Base-by-base conservation (phyloP, 805 yeast species). In the Ogataea saltuana region DNA sequence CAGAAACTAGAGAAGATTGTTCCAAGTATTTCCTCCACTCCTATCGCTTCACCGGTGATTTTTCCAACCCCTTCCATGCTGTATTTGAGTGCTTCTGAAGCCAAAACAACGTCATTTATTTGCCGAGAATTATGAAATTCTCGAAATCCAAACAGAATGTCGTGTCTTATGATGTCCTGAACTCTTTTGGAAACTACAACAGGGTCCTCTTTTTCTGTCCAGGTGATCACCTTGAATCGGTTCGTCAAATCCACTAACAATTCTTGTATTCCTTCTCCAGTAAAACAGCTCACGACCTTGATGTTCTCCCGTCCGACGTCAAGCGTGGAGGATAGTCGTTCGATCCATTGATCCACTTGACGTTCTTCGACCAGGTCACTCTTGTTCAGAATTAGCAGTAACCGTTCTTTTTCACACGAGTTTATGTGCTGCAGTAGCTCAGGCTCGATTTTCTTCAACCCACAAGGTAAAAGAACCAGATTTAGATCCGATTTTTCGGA, bases 1-100 rank as follows among this genome's bases (percentile, higher is more conserved):
- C 99, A 93, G 61, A 93, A 93, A 48, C 81, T 85, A 2, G 96
- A 82, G 59, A 93, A 93, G 0, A 93, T 93, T 1, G 87, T 91
- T 1, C 93, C 97, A 4, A 93, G 68, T 0, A 93, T 81, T 58
- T 93, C 98, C 54, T 93, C 97, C 0, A 90, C 74, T 0, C 95
- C 96, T 11, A 91, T 80, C 0, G 88, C 77, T 29, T 86, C 85
- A 1, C 98, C 99, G 0, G 97, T 90, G 19, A 93, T 85, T 56
- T 83, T 86, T 0, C 97, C 97, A 28, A 93, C 85, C 0, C 97
- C 97, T 11, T 84, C 88, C 15, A 84, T 80, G 1, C 96, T 81
- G 38, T 75, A 75, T 37, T 76, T 75, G 29, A 93, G 69, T 42
- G 85, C 82, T 46, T 91, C 96, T 0, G 87, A 69, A 0, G 96